Percentiles rank a stretch among this genome's conserved stretches.
These are phyloP conservation scores for Blastobotrys terrestris DNA, from an alignment of 805 yeast genomes.

Conservation along the genomic window DNA sequence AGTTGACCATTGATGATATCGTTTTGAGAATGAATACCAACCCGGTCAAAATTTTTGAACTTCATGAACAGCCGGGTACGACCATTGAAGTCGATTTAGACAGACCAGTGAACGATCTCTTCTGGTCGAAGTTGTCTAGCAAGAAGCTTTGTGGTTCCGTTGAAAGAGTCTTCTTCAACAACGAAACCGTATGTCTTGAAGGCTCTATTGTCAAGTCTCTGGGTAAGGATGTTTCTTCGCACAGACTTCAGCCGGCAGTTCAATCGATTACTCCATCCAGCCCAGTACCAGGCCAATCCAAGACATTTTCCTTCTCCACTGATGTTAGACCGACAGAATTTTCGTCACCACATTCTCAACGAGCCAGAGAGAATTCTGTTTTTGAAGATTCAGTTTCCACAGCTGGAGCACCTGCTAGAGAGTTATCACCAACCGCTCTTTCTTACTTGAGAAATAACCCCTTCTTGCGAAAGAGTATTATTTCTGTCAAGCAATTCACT, in stretches of 20 bases:
- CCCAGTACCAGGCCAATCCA: conserved; percentile 14
- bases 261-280: conserved; percentile 5
- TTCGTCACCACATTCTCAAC: conserved; percentile 21
- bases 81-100: conserved; percentile 79
- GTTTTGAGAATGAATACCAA: conserved; percentile 67
- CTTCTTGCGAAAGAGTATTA: conserved; percentile 79
- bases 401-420: conserved; percentile 22
- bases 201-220: conserved; percentile 64
- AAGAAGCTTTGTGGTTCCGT: conserved; percentile 66
- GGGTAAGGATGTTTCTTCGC: conserved; percentile 49
- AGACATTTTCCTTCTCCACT: neutral
- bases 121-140: conserved; percentile 52
- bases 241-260: conserved; percentile 5
- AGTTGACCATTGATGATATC: conserved; percentile 66
- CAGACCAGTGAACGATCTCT: conserved; percentile 42
- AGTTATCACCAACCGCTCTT: conserved; percentile 52
- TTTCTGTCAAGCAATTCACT: conserved; percentile 81
- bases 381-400: conserved; percentile 10
- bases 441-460: conserved; percentile 82
- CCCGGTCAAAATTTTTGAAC: conserved; percentile 75
- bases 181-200: conserved; percentile 77
- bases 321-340: conserved; percentile 15
- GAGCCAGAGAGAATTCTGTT: neutral
- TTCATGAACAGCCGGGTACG: conserved; percentile 69
- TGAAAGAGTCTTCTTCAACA: conserved; percentile 77